Base-by-base conservation (phyloP, 176 grass and related monocot genomes). In the Paspalum vaginatum region DNA sequence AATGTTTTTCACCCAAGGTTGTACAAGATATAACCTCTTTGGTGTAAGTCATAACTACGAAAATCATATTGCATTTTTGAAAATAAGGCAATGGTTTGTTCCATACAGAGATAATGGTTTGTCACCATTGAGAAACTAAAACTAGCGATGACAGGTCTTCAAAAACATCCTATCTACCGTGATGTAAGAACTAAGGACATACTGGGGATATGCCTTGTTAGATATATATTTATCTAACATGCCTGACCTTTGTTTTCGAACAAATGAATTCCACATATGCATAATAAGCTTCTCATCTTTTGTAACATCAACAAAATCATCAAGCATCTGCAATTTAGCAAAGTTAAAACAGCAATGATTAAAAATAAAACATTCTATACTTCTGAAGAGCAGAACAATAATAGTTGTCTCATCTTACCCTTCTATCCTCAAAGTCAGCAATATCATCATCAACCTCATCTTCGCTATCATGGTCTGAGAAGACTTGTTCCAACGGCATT, bases 181-280 rank as follows among this genome's bases (percentile, higher is more conserved):
- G 7, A 73, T 32, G 53, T 61, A 69, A 71, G 61, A 69, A 61
- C 32, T 11, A 42, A 73, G 32, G 42, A 64, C 46, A 77, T 26
- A 69, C 5, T 82, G 53, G 38, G 58, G 76, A 60, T 22, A 60
- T 53, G 40, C n/a, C n/a, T n/a, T n/a, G n/a, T n/a, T n/a, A n/a
- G n/a, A n/a, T n/a, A n/a, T n/a, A n/a, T n/a, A n/a, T n/a, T n/a
- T n/a, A n/a, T n/a, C n/a, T n/a, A n/a, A n/a, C n/a, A n/a, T 17
- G 7, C 46, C 68, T 75, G 73, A 99, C 96, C 96, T 89, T 85
- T 99, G 96, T 88, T 95, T 99, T 69, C 92, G 71, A 73, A 99
- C 92, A 91, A 99, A 99, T 50, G 96, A 99, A 84, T 99, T 99
- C 96, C 96, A 99, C 47, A 99, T 81, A 90, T 99, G 96, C 96